Evolutionary conservation across 805 yeast species (phyloP).

Genomic region (Wickerhamiella australiensis): DNA sequence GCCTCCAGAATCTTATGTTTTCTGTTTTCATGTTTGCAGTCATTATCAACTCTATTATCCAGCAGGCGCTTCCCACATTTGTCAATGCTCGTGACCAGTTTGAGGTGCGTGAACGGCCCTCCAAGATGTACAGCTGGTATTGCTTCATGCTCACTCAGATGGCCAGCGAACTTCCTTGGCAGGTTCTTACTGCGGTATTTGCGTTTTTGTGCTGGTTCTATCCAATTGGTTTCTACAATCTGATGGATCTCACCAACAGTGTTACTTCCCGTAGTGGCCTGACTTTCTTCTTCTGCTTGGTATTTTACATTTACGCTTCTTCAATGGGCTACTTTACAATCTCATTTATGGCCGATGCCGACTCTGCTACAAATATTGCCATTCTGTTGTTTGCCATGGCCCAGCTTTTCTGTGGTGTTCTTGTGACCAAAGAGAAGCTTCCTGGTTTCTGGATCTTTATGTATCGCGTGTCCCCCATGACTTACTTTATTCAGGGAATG

Average conservation of each 20-base stretch:
- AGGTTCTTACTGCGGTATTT: slow-evolving; percentile 37
- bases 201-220: slow-evolving; percentile 43
- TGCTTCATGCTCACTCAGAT: slow-evolving; percentile 42
- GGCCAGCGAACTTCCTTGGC: slow-evolving; percentile 51
- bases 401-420: slow-evolving; percentile 58
- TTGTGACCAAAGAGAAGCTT: slow-evolving; percentile 44
- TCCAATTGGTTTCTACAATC: slow-evolving; percentile 34
- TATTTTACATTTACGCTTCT: slow-evolving; percentile 40
- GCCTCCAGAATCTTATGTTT: slow-evolving; percentile 49
- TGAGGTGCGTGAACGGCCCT: slow-evolving; percentile 59
- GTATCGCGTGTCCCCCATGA: slow-evolving; percentile 60
- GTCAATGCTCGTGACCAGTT: slow-evolving; percentile 46
- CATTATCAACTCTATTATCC: slow-evolving; percentile 43
- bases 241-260: slow-evolving; percentile 36
- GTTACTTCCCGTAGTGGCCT: slow-evolving; percentile 38
- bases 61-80: slow-evolving; percentile 53
- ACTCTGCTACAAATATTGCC: slow-evolving; percentile 50
- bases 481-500: slow-evolving; percentile 54
- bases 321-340: slow-evolving; percentile 44
- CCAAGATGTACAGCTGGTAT: slow-evolving; percentile 66
- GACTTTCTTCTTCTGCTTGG: slow-evolving; percentile 39
- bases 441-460: slow-evolving; percentile 80
- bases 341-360: slow-evolving; percentile 52
- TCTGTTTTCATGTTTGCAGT: slow-evolving; percentile 48
- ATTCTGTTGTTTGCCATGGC: slow-evolving; percentile 46